Base-by-base conservation (phyloP, 1,284 basidiomycete genomes). In the Ganoderma boninense region DNA sequence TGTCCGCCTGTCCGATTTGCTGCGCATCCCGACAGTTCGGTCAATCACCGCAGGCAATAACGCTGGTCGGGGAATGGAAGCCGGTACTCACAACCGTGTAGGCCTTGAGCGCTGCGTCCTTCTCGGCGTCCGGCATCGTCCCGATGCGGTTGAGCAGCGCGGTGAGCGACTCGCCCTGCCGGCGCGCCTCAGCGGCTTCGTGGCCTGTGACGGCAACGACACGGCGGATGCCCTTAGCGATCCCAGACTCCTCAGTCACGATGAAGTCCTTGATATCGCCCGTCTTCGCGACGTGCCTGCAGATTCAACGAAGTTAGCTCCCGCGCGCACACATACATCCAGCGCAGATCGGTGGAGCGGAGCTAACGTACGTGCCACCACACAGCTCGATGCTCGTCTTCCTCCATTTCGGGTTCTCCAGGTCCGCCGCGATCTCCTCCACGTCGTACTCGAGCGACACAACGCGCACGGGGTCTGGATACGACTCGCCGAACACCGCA, bases 401-500 rank as follows among this genome's bases (percentile, higher is more conserved):
- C 60, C 93, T 85, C 97, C 97, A 99, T 82, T 94, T 95, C 7
- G 92, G 89, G 82, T 97, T 97, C 77, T 92, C 89, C 43, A 98
- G 87, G 76, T 99, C 95, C 77, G 88, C 85, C 54, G 90, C 85
- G 69, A 99, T 96, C 68, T 97, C 95, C 65, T 97, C 92, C 14
- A 98, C 87, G 73, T 93, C 90, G 79, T 89, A 96, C 79, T 95
- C 96, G 56, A 99, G 86, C 13, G 95, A 90, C 16, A 99, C 98
- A 1, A 99, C 96, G 57, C 97, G 89, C 23, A 99, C 97, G 1
- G 97, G 97, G 82, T 99, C 97, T 4, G 97, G 97, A 81, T 99
- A 99, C 1, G 95, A 89, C 84, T 99, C 97, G 62, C 97, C 97
- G 78, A 99, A 99, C 43, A 99, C 98, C 5, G 98, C 98, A 49